phyloP scores from a whole-genome alignment of 192 early-diverging fungal species.

The Gonapodya prolifera region DNA sequence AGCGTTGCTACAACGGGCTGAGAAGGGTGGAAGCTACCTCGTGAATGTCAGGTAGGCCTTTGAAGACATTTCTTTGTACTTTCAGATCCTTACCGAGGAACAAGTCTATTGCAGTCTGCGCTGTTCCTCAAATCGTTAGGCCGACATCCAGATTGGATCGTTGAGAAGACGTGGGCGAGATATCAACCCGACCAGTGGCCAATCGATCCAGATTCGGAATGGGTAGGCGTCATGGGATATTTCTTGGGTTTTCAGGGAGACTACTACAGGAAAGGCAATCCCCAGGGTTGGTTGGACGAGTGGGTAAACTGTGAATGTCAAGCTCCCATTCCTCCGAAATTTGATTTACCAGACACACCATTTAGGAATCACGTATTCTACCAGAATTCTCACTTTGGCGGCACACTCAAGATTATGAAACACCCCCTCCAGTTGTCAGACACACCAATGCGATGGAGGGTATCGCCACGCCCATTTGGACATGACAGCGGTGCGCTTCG shows the following conservation, averaged over 20 bases:
- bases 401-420: not conserved
- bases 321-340: not conserved
- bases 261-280: not conserved
- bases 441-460: not conserved
- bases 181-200: not conserved
- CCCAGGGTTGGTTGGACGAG: not conserved
- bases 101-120: not conserved
- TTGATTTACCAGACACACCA: not conserved
- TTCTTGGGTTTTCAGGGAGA: constrained; percentile 2
- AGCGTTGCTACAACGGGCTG: not conserved
- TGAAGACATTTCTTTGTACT: not conserved
- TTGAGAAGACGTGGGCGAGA: not conserved
- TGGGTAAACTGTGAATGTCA: not conserved
- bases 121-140: not conserved
- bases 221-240: not conserved
- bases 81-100: not conserved
- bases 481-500: not conserved
- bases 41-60: not conserved
- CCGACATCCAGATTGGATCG: not conserved
- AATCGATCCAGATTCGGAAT: not conserved
- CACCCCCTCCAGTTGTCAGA: not conserved
- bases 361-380: not conserved
- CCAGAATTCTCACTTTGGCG: not conserved
- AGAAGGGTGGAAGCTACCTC: not conserved
- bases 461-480: not conserved